Percentiles rank a stretch among this genome's conserved stretches.
These are phyloP conservation scores for Eimeria tenella DNA, from an alignment of 169 alveolate genomes.

Conservation along the genomic window DNA sequence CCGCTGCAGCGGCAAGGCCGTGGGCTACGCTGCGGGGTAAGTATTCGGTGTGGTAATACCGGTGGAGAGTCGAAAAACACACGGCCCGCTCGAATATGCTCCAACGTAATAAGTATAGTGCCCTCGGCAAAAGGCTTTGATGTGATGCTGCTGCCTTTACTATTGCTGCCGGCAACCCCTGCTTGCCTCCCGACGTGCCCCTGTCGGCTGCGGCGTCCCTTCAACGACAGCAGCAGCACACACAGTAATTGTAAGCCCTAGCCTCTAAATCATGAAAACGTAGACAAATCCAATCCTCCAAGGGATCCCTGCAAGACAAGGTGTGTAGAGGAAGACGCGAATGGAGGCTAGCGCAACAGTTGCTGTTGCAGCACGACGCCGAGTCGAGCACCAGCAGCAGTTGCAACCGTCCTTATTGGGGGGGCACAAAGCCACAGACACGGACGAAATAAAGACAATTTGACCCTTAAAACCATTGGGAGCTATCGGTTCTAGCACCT, in stretches of 20 bases:
- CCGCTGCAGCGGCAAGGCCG: constrained; percentile 21
- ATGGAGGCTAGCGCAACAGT: constrained; percentile 52
- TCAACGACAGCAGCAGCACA: constrained; percentile 52
- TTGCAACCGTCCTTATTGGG: not conserved
- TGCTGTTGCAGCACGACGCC: constrained; percentile 37
- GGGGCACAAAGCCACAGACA: constrained; percentile 38
- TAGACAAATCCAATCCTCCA: constrained; percentile 17
- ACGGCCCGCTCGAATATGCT: not conserved
- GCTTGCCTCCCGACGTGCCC: constrained; percentile 29
- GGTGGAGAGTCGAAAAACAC: not conserved
- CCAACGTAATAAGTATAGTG: not conserved
- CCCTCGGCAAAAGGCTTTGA: not conserved
- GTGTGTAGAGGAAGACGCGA: constrained; percentile 7
- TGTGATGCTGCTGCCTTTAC: constrained; percentile 32
- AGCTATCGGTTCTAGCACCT: constrained; percentile 43
- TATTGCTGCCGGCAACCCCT: constrained; percentile 26
- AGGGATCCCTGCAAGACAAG: constrained; percentile 30
- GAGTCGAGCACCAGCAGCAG: constrained; percentile 56
- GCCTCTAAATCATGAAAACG: not conserved
- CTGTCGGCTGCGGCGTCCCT: constrained; percentile 76
- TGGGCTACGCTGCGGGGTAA: not conserved
- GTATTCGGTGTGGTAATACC: not conserved
- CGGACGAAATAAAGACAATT: constrained; percentile 24
- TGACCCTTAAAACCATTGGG: constrained; percentile 28
- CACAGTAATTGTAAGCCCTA: not conserved